Percentiles rank a stretch among this genome's conserved stretches.
These are phyloP conservation scores for Cylindrotheca closterium DNA, from an alignment of 108 stramenopile genomes.

Conservation along the genomic window DNA sequence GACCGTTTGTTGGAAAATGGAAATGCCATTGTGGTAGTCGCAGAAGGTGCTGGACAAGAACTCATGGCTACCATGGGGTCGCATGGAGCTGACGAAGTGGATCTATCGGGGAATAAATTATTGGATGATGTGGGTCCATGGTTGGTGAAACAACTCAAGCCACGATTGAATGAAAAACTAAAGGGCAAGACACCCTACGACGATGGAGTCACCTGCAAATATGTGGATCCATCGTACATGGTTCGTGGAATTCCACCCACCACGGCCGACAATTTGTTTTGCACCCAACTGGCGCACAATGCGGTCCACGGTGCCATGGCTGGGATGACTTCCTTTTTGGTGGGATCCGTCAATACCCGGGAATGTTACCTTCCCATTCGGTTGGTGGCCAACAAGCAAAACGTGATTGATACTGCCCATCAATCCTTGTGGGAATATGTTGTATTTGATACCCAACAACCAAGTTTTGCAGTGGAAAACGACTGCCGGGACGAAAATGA, in stretches of 20 bases:
- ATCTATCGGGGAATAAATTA: constrained; percentile 23
- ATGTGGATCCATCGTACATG: constrained; percentile 91
- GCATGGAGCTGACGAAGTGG: not conserved
- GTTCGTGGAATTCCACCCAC: constrained; percentile 86
- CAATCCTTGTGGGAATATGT: constrained; percentile 3
- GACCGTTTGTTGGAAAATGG: constrained; percentile 40
- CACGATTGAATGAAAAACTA: constrained; percentile 7
- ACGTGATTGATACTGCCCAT: constrained; percentile 3
- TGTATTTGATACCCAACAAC: constrained; percentile 3
- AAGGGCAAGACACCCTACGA: not conserved
- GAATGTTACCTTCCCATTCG: constrained; percentile 80
- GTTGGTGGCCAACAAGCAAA: constrained; percentile 49
- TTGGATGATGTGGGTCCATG: constrained; percentile 26
- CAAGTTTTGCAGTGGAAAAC: not conserved
- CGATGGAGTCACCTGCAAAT: constrained; percentile 49
- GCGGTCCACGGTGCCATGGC: constrained; percentile 94
- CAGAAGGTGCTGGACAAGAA: constrained; percentile 51
- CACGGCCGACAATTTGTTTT: constrained; percentile 81
- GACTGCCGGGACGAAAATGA: not conserved
- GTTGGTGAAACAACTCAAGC: constrained; percentile 21
- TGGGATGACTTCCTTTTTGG: constrained; percentile 79
- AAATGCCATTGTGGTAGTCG: constrained; percentile 45
- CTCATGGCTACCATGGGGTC: constrained; percentile 12
- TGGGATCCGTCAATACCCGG: constrained; percentile 79
- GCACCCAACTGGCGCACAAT: constrained; percentile 88